Conservation (phyloP, 2,329 filamentous ascomycete genomes). For the Sporothrix brasiliensis region DNA sequence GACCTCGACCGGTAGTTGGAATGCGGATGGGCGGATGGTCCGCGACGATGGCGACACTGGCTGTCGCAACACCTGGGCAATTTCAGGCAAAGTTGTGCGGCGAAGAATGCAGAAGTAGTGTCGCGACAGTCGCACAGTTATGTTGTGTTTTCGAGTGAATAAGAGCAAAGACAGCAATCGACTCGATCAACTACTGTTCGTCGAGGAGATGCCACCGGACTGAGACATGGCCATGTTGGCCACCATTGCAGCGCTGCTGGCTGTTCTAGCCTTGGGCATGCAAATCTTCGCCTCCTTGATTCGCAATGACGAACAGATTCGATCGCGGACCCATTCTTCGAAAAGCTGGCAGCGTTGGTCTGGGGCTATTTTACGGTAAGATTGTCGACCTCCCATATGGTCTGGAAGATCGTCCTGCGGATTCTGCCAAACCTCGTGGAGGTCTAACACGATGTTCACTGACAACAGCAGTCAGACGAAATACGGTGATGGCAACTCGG, state of each 20-base stretch:
- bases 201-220: neutral
- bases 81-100: neutral
- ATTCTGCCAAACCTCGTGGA: neutral
- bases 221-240: constrained; percentile 28
- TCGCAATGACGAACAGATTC: neutral
- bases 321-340: too few relatives aligned
- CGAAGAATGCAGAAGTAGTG: neutral
- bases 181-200: neutral
- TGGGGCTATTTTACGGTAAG: neutral
- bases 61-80: neutral
- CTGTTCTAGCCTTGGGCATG: constrained; percentile 1
- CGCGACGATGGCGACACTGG: neutral
- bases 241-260: constrained; percentile 7
- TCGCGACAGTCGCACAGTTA: neutral
- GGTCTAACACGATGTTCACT: neutral
- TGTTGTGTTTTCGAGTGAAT: neutral
- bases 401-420: neutral
- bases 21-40: neutral
- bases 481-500: neutral
- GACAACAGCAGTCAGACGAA: neutral
- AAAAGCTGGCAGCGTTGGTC: neutral
- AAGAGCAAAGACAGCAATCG: neutral
- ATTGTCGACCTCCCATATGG: neutral
- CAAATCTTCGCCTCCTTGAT: neutral
- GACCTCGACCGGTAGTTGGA: neutral